These are phyloP conservation scores for Catunica adiposa DNA, from an alignment of 2,329 filamentous ascomycete genomes.

Conservation along the genomic window DNA sequence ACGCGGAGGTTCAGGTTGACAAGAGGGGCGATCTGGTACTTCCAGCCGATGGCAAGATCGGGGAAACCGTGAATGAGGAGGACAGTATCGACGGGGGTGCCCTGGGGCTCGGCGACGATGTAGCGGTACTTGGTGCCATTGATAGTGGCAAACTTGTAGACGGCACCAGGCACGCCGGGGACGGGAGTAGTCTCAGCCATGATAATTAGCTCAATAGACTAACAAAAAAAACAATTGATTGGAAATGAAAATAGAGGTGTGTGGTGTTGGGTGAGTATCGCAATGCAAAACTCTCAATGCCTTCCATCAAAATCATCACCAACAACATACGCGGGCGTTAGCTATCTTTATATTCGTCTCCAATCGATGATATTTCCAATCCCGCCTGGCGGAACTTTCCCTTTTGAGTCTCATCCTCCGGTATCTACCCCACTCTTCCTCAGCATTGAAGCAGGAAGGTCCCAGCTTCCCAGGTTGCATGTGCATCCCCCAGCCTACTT, in stretches of 20 bases:
- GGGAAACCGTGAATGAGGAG: constrained; percentile 61
- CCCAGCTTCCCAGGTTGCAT: no score
- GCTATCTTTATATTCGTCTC: neutral
- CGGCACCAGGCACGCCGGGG: constrained; percentile 24
- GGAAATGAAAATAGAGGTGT: no score
- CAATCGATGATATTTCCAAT: no score
- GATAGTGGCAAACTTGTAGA: constrained; percentile 26
- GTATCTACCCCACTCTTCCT: neutral
- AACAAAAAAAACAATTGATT: no score
- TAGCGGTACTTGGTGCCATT: constrained; percentile 47
- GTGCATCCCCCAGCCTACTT: no score
- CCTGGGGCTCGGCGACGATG: constrained; percentile 36
- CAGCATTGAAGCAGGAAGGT: neutral
- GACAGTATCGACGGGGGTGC: constrained; percentile 30
- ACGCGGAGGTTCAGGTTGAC: constrained; percentile 58
- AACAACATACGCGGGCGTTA: no score
- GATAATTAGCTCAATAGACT: no score
- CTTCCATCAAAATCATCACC: no score
- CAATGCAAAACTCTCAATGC: no score
- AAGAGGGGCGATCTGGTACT: constrained; percentile 69
- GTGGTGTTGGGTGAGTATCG: no score
- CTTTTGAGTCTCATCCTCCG: neutral
- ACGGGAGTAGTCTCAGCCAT: constrained; percentile 9
- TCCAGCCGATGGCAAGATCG: constrained; percentile 72
- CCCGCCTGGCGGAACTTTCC: neutral